Conservation (phyloP, 306 rosid genomes). For the Trifolium dubium region DNA sequence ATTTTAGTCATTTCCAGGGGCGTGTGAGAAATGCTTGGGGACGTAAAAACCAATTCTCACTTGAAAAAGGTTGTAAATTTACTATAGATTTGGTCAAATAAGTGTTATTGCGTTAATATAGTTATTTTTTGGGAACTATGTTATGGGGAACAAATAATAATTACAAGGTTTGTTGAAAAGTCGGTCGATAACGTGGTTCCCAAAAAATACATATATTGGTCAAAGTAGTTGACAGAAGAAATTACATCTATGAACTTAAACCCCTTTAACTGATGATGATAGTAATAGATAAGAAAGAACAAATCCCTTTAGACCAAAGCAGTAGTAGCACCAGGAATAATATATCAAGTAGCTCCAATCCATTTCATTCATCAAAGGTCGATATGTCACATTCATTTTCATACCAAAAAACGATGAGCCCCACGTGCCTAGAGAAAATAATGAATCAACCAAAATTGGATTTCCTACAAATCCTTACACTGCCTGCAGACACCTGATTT, state of each 20-base stretch:
- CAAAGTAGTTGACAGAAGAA: neutral
- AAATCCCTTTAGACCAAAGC: neutral
- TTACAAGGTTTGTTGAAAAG: no score
- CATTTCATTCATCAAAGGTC: neutral
- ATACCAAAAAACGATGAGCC: neutral
- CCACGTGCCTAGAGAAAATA: neutral
- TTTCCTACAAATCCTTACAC: conserved; percentile 62
- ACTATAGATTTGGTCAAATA: no score
- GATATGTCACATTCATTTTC: neutral
- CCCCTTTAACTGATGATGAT: neutral
- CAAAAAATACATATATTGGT: neutral
- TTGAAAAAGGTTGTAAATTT: no score
- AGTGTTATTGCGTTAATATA: no score
- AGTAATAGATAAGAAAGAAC: neutral
- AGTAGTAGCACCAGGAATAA: conserved; percentile 1
- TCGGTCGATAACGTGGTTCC: no score
- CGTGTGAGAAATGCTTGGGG: no score
- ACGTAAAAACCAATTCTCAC: no score
- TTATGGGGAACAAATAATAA: no score
- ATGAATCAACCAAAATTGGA: conserved; percentile 41
- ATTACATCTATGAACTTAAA: neutral
- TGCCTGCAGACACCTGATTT: conserved; percentile 94
- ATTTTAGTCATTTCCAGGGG: no score
- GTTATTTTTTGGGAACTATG: no score
- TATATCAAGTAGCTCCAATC: neutral